These are phyloP conservation scores for Boletellus ananas DNA, from an alignment of 768 basidiomycete genomes.

Conservation along the genomic window DNA sequence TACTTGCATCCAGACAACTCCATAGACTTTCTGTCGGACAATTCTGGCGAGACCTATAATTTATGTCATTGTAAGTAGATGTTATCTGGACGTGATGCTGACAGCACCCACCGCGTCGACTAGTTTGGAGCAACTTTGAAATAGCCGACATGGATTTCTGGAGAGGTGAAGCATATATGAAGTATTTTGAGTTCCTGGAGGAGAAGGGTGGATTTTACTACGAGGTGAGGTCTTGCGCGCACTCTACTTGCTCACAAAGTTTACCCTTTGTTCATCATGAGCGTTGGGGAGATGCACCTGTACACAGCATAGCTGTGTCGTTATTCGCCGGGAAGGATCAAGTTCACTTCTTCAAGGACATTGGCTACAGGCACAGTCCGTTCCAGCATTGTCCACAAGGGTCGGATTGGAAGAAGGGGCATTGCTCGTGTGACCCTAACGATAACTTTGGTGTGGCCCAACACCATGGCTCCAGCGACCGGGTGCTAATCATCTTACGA, in stretches of 20 bases:
- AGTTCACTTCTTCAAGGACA: constrained; percentile 93
- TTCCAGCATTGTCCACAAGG: constrained; percentile 91
- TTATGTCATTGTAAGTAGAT: constrained; percentile 53
- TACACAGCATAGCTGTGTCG: constrained; percentile 88
- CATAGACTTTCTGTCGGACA: constrained; percentile 60
- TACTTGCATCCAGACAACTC: constrained; percentile 55
- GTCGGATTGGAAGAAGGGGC: constrained; percentile 69
- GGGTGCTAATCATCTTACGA: constrained; percentile 4
- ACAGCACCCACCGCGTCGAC: background rate
- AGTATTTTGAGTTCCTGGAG: constrained; percentile 83
- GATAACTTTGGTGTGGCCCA: constrained; percentile 66
- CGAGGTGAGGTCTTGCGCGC: constrained; percentile 44
- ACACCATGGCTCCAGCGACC: background rate
- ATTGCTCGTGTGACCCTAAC: constrained; percentile 78
- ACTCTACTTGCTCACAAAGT: background rate
- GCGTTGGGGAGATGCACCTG: constrained; percentile 94
- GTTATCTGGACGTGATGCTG: background rate
- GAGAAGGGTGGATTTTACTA: constrained; percentile 84
- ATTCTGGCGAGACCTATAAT: constrained; percentile 63
- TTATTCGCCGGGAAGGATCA: constrained; percentile 85
- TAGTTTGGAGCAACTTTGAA: constrained; percentile 94
- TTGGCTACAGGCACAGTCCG: constrained; percentile 89
- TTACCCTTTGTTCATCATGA: constrained; percentile 26
- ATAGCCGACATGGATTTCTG: constrained; percentile 83
- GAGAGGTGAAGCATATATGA: constrained; percentile 75